These are phyloP conservation scores for Kazachstania taianensis DNA, from an alignment of 805 yeast species.

Conservation along the genomic window DNA sequence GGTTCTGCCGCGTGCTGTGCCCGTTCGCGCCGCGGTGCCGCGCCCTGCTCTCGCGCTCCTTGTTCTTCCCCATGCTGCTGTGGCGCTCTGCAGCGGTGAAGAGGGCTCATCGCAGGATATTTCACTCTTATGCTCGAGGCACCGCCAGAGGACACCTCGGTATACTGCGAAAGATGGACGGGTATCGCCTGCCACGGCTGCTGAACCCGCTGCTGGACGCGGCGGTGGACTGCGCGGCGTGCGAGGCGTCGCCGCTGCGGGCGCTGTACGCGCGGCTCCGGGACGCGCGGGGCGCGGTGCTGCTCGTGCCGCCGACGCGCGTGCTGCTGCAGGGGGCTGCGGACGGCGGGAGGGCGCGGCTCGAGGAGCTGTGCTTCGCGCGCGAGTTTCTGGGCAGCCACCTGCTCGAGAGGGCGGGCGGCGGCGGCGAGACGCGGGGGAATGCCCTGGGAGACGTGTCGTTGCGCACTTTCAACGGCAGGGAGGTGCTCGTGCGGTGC, in stretches of 20 bases:
- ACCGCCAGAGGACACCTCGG: too few relatives aligned
- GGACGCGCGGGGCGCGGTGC: conserved; percentile 41
- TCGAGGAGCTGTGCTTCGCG: conserved; percentile 40
- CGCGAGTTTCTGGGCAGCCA: conserved; percentile 16
- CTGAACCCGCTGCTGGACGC: conserved; percentile 56
- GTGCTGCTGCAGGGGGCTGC: conserved; percentile 36
- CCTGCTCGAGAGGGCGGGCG: too few relatives aligned
- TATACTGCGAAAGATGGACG: too few relatives aligned
- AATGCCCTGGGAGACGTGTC: too few relatives aligned
- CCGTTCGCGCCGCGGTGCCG: conserved; percentile 38
- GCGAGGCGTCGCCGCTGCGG: conserved; percentile 36
- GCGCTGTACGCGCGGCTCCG: conserved; percentile 37
- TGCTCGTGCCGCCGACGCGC: conserved; percentile 55
- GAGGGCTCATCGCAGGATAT: background rate
- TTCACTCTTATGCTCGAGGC: too few relatives aligned
- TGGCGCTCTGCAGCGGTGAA: too few relatives aligned
- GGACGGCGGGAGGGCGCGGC: conserved; percentile 29
- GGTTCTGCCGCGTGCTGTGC: conserved; percentile 45
- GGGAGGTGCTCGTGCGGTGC: conserved; percentile 39
- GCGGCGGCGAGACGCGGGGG: too few relatives aligned
- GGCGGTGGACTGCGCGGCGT: conserved; percentile 55
- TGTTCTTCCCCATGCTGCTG: conserved; percentile 42
- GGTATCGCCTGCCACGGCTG: conserved; percentile 42
- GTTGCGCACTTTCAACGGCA: conserved; percentile 45
- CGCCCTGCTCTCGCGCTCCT: conserved; percentile 27